Base-by-base conservation (phyloP, 73 alveolate genomes). In the Paramecium sonneborni region DNA sequence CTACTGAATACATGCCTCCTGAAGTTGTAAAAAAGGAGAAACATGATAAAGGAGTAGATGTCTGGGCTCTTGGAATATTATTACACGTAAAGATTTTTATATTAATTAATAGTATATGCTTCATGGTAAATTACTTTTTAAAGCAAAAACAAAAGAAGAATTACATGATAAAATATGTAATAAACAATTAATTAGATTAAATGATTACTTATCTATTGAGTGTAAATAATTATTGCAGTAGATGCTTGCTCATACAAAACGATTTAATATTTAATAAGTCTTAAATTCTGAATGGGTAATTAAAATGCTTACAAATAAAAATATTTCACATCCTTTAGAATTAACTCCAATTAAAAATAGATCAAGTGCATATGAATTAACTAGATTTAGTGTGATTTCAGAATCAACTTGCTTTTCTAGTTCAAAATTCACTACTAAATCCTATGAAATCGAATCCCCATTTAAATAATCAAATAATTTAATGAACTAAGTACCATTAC, bases 1-100 rank as follows among this genome's bases (percentile, higher is more conserved):
- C 90, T 43, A 79, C 90, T 20, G 90, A 79, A 44, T 79, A 43
- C 14, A 79, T 79, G 90, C 90, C 90, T 43, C 90, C 90, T 43
- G 90, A 79, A 26, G 90, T 79, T 20, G 74, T 79, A 3, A 46
- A 23, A 24, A 39, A 24, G 12, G 5, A 79, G 52, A 32, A 32
- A 14, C 90, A 79, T 21, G 90, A 79, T 14, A 44, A 38, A 23
- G 74, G 90, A 3, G 90, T 79, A 8, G 90, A 79, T 79, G 28
- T 79, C 2, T 79, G 90, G 90, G 44, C 90, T n/a, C 28, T 79
- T 2, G 90, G 90, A 44, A 79, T 79, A 21, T 79, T 79, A 44
- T 23, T 44, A 26, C 44, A 79, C 41, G 90, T 79, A 79, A 52
- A 21, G 1, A 18, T 52, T 72, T 5, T 35, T 28, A 72, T 5